A percentile compares a stretch with the other conserved stretches of the same genome.
These are phyloP conservation scores for Pleurostoma richardsiae DNA, from an alignment of 2,329 filamentous ascomycete genomes.

Conservation along the genomic window DNA sequence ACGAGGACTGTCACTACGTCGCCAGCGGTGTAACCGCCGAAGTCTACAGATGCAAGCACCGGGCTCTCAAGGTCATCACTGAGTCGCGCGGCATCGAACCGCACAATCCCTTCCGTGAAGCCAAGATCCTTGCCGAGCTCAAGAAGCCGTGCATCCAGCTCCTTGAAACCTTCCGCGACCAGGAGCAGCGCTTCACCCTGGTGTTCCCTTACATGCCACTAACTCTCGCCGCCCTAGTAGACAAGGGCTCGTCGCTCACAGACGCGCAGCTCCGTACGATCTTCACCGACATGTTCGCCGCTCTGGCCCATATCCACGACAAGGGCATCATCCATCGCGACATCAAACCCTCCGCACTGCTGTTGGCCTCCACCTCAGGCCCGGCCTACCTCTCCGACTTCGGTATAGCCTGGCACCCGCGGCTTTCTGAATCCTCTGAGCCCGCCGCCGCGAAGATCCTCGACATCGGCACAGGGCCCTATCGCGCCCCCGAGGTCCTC, in stretches of 20 bases:
- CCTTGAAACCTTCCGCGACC: conserved; percentile 68
- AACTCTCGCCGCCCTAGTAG: conserved; percentile 66
- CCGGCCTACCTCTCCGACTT: conserved; percentile 85
- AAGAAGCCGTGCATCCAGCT: conserved; percentile 59
- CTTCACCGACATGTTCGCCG: conserved; percentile 65
- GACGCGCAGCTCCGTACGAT: conserved; percentile 29
- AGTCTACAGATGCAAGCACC: conserved; percentile 64
- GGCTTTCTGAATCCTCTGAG: conserved; percentile 55
- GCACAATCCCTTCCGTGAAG: conserved; percentile 78
- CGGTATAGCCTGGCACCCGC: conserved; percentile 79
- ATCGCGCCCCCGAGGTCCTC: conserved; percentile 83
- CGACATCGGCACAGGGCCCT: conserved; percentile 89
- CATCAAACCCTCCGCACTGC: conserved; percentile 85
- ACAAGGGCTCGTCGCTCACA: conserved; percentile 31
- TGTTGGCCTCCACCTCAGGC: conserved; percentile 62
- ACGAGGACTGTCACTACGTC: conserved; percentile 48
- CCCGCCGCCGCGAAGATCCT: conserved; percentile 67
- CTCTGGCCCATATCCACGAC: conserved; percentile 65
- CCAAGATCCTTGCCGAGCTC: conserved; percentile 62
- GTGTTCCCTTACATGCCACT: conserved; percentile 80
- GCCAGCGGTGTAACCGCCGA: conserved; percentile 72
- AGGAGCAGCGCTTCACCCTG: conserved; percentile 66
- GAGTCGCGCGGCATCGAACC: conserved; percentile 69
- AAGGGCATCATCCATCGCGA: conserved; percentile 86
- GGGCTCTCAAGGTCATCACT: conserved; percentile 81